Percentiles rank a stretch among this genome's conserved stretches.
These are phyloP conservation scores for Candida sonorensis DNA, from an alignment of 805 yeast genomes.

Conservation along the genomic window DNA sequence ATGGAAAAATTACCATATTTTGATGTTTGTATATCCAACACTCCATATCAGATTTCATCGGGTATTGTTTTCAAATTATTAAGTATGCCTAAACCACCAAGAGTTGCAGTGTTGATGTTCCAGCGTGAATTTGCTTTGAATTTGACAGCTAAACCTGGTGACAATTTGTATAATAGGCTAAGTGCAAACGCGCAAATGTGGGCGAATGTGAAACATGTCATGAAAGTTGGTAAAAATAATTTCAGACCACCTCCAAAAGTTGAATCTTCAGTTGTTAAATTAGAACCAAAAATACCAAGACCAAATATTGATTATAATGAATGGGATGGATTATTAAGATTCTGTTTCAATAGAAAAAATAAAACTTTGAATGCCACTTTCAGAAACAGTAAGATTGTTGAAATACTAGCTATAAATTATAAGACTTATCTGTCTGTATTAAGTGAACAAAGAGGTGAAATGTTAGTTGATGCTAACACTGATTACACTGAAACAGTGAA, in stretches of 20 bases:
- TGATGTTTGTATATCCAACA: conserved; percentile 93
- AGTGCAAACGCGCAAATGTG: conserved; percentile 99
- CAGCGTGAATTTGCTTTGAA: conserved; percentile 96
- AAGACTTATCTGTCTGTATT: conserved; percentile 57
- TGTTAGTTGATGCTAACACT: conserved; percentile 36
- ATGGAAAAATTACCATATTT: conserved; percentile 82
- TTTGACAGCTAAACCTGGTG: conserved; percentile 95
- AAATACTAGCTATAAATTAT: conserved; percentile 82
- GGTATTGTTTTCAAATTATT: conserved; percentile 91
- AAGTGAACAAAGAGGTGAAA: conserved; percentile 39
- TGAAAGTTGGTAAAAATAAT: conserved; percentile 96
- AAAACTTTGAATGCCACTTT: conserved; percentile 91
- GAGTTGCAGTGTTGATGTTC: conserved; percentile 93
- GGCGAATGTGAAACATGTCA: conserved; percentile 97
- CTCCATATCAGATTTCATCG: conserved; percentile 96
- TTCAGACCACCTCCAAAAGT: conserved; percentile 99
- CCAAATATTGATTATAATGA: conserved; percentile 92
- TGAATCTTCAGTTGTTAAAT: conserved; percentile 91
- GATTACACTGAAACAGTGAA: conserved; percentile 48
- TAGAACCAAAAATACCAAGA: conserved; percentile 86
- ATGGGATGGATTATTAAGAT: conserved; percentile 94
- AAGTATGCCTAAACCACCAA: conserved; percentile 88
- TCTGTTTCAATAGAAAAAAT: conserved; percentile 89
- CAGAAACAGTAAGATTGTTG: conserved; percentile 71
- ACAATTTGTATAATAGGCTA: conserved; percentile 80